Evolutionary conservation across 83 land plant genomes (phyloP).

Genomic region (Picea abies): DNA sequence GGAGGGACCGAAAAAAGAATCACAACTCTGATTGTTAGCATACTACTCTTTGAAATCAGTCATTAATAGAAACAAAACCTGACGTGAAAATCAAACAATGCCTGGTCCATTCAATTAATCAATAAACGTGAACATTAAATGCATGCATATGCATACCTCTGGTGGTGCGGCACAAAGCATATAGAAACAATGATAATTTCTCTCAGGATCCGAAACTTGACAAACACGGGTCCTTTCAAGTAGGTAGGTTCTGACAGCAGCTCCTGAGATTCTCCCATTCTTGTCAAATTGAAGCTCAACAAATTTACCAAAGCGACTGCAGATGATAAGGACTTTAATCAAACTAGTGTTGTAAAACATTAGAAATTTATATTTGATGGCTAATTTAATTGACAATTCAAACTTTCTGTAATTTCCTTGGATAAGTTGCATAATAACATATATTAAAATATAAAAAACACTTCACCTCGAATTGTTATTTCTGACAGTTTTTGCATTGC

Average conservation of each 20-base stretch:
- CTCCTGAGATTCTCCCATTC: slow-evolving; percentile 86
- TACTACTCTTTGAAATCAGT: not conserved
- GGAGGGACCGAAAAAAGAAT: slow-evolving; percentile 10
- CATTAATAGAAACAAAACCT: not conserved
- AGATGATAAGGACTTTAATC: not conserved
- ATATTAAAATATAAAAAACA: not conserved
- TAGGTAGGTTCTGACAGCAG: slow-evolving; percentile 87
- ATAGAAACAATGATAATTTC: slow-evolving; percentile 91
- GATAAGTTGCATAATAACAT: not conserved
- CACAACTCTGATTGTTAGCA: not conserved
- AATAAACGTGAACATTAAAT: not conserved
- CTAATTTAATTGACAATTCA: not conserved
- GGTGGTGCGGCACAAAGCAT: slow-evolving; percentile 90
- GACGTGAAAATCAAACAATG: not conserved
- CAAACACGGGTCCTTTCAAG: slow-evolving; percentile 91
- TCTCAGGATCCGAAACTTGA: slow-evolving; percentile 90
- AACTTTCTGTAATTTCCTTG: not conserved
- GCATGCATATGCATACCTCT: slow-evolving; percentile 48
- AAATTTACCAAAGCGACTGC: slow-evolving; percentile 96
- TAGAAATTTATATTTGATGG: not conserved
- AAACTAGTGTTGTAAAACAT: slow-evolving; percentile 1
- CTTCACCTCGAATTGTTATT: slow-evolving; percentile 94
- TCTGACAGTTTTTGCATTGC: slow-evolving; percentile 90
- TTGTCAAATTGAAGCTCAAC: slow-evolving; percentile 92
- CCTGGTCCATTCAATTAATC: too few relatives aligned